phyloP scores from a whole-genome alignment of 805 yeast species.

The Suhomyces pyralidae region DNA sequence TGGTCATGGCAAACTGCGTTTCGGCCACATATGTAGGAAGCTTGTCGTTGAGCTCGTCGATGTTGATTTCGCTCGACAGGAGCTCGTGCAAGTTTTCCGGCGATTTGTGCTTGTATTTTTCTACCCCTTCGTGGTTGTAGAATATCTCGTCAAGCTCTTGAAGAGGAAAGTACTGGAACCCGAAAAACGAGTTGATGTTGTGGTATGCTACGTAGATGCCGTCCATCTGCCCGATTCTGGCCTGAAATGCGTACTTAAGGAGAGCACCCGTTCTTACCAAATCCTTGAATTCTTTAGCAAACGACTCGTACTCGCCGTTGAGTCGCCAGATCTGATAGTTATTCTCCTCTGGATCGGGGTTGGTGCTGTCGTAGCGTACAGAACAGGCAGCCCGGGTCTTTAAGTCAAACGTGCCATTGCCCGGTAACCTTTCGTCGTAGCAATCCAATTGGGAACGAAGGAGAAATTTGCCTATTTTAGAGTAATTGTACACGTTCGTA shows the following conservation, averaged over 20 bases:
- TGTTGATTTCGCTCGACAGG: constrained; percentile 1
- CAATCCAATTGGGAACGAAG: constrained; percentile 93
- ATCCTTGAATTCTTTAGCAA: constrained; percentile 75
- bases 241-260: constrained; percentile 85
- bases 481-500: constrained; percentile 61
- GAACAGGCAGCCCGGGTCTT: constrained; percentile 91
- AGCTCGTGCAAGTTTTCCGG: constrained; percentile 5
- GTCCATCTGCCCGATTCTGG: constrained; percentile 94
- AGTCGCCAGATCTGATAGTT: constrained; percentile 65
- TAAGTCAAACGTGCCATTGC: constrained; percentile 87
- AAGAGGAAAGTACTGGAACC: constrained; percentile 84
- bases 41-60: constrained; percentile 17
- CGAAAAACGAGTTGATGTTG: constrained; percentile 75
- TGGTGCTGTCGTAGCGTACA: constrained; percentile 70
- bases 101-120: constrained; percentile 6
- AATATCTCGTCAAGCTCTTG: constrained; percentile 58
- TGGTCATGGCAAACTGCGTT: constrained; percentile 53
- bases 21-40: constrained; percentile 57
- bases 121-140: constrained; percentile 18
- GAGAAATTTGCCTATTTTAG: constrained; percentile 62
- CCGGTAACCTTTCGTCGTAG: constrained; percentile 70
- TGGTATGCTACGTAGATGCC: constrained; percentile 93
- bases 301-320: constrained; percentile 72
- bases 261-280: constrained; percentile 67
- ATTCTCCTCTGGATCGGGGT: constrained; percentile 52